Evolutionary conservation across 495 filamentous ascomycete genomes (phyloP), one percentile per base, ranked within the genome.

Genomic region (Aspergillus haitiensis): DNA sequence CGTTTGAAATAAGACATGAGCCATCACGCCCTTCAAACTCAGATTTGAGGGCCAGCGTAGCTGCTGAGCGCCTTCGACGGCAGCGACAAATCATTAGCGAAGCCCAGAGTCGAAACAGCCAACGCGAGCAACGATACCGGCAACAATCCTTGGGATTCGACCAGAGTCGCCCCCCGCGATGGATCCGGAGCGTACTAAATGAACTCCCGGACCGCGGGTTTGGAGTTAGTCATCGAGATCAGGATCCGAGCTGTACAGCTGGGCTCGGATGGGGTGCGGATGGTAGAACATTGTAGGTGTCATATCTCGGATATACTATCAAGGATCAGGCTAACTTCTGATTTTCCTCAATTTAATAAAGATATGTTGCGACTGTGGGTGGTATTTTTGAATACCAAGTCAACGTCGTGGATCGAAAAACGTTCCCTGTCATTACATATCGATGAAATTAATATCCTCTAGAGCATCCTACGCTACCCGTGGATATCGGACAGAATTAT

Each of bases 381-480:
- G 89, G 89, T 16, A 88, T 93, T 15, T 87, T 89, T 59, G 86
- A 92, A 70, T 89, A 85, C 60, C 79, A 80, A 21, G 76, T 92
- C 56, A 88, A 93, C 65, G 67, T 85, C 18, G 67, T 78, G n/a
- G 81, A 83, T 51, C 80, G 88, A 58, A 88, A 84, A 70, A 78
- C 81, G 6, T 88, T 85, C 64, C 87, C 88, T 31, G 78, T 79
- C 35, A 74, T 88, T 42, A 73, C 75, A 21, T 79, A 82, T 60
- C 78, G 86, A 55, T 91, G 63, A 83, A 45, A 13, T 13, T 11
- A 32, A 15, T 49, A 12, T 47, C 40, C 12, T 10, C 10, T 35
- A 15, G 10, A 32, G 7, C 21, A 40, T n/a, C 36, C 7, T 4
- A 21, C 13, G 27, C 42, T 55, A 55, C 37, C n/a, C 12, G 37